phyloP scores from a whole-genome alignment of 1,139 yeast species.

The Geotrichum australiense region DNA sequence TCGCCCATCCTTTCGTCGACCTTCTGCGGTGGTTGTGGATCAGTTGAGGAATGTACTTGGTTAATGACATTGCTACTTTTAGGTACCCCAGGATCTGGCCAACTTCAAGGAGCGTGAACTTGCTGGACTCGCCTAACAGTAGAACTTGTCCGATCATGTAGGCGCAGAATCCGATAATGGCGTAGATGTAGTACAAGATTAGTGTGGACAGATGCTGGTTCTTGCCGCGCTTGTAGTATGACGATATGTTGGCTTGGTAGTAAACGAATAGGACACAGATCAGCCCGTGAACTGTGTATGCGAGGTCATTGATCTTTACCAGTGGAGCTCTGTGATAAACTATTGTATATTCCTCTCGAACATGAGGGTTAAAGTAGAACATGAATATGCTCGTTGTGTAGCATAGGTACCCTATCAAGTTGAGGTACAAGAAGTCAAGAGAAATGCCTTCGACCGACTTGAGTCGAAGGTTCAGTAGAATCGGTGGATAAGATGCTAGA shows the following conservation, averaged over 20 bases:
- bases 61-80: constrained; percentile 49
- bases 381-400: constrained; percentile 38
- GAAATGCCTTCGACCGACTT: constrained; percentile 43
- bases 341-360: constrained; percentile 37
- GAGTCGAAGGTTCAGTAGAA: constrained; percentile 35
- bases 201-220: constrained; percentile 28
- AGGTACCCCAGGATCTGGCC: constrained; percentile 43
- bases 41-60: constrained; percentile 59
- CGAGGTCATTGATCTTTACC: constrained; percentile 41
- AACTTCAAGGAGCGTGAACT: constrained; percentile 23
- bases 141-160: constrained; percentile 12
- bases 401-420: constrained; percentile 40
- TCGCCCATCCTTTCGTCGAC: constrained; percentile 54
- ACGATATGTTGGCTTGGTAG: constrained; percentile 36
- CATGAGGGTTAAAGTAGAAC: constrained; percentile 35
- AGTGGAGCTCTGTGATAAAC: constrained; percentile 35
- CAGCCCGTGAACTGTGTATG: constrained; percentile 41
- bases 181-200: constrained; percentile 21
- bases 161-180: constrained; percentile 19
- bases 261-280: constrained; percentile 32
- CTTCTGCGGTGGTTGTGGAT: constrained; percentile 45
- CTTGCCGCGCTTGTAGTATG: constrained; percentile 26
- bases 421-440: constrained; percentile 39
- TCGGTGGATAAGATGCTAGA: constrained; percentile 42
- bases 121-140: constrained; percentile 4